Percentiles rank a stretch among this genome's conserved stretches.
These are phyloP conservation scores for Auriscalpium microsporum DNA, from an alignment of 768 basidiomycete genomes.

Conservation along the genomic window DNA sequence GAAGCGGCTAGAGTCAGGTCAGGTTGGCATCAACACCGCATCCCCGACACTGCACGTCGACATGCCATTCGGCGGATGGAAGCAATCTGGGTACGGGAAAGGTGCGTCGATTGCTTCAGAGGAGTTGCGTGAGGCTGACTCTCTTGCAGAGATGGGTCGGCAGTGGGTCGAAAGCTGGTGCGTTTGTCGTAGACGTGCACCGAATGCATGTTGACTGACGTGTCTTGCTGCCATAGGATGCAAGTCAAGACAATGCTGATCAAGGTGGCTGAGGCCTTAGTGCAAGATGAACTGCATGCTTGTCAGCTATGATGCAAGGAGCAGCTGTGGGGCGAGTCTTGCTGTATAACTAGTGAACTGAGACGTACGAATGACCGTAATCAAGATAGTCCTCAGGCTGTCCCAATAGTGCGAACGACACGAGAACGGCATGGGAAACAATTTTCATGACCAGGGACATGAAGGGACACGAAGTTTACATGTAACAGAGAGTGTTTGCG, in stretches of 20 bases:
- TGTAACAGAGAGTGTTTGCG: no score
- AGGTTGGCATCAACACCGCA: slow-evolving; percentile 21
- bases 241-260: not conserved
- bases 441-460: no score
- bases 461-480: no score
- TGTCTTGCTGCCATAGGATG: not conserved
- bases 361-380: no score
- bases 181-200: not conserved
- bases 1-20: slow-evolving; percentile 35
- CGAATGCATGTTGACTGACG: not conserved
- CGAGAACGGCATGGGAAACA: no score
- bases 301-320: no score
- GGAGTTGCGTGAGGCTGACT: not conserved
- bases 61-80: slow-evolving; percentile 82
- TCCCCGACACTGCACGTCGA: slow-evolving; percentile 25
- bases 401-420: no score
- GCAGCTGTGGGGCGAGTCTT: no score
- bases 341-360: no score
- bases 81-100: slow-evolving; percentile 22
- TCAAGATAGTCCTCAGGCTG: no score
- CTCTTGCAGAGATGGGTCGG: not conserved
- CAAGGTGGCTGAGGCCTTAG: not conserved
- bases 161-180: not conserved
- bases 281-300: not conserved
- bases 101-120: not conserved